phyloP scores from a whole-genome alignment of 1,139 yeast species.

The Meyerozyma sp. region DNA sequence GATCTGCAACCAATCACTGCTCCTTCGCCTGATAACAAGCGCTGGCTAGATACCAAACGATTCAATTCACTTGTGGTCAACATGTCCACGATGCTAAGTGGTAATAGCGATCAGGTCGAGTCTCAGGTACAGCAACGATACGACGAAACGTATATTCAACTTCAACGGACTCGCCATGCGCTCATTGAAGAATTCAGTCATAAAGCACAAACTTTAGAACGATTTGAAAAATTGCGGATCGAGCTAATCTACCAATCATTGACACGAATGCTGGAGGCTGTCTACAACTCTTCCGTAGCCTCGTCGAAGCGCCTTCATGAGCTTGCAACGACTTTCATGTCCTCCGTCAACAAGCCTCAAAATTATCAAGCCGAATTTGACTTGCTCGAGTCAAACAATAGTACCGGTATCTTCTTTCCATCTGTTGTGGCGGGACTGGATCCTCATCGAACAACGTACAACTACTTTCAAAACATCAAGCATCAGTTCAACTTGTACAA shows the following conservation, averaged over 20 bases:
- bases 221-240: slow-evolving; percentile 33
- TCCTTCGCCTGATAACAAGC: slow-evolving; percentile 2
- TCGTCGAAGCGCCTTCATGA: slow-evolving; percentile 24
- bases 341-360: slow-evolving; percentile 21
- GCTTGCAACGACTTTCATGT: slow-evolving; percentile 22
- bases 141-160: slow-evolving; percentile 25
- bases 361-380: slow-evolving; percentile 25
- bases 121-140: slow-evolving; percentile 26
- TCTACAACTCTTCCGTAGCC: slow-evolving; percentile 23
- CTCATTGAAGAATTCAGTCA: slow-evolving; percentile 25
- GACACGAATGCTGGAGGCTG: slow-evolving; percentile 31
- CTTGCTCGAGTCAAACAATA: slow-evolving; percentile 18
- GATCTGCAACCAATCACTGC: neutral
- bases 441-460: slow-evolving; percentile 14
- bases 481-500: slow-evolving; percentile 35
- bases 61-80: slow-evolving; percentile 12
- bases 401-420: slow-evolving; percentile 41
- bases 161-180: slow-evolving; percentile 27
- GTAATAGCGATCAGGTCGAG: neutral
- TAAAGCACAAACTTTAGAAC: slow-evolving; percentile 23
- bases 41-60: slow-evolving; percentile 8
- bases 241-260: slow-evolving; percentile 31
- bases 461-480: slow-evolving; percentile 35
- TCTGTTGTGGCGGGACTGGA: slow-evolving; percentile 9
- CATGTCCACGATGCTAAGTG: neutral